Evolutionary conservation across 495 filamentous ascomycete genomes (phyloP).

Genomic region (Astrocystis sublimbata): DNA sequence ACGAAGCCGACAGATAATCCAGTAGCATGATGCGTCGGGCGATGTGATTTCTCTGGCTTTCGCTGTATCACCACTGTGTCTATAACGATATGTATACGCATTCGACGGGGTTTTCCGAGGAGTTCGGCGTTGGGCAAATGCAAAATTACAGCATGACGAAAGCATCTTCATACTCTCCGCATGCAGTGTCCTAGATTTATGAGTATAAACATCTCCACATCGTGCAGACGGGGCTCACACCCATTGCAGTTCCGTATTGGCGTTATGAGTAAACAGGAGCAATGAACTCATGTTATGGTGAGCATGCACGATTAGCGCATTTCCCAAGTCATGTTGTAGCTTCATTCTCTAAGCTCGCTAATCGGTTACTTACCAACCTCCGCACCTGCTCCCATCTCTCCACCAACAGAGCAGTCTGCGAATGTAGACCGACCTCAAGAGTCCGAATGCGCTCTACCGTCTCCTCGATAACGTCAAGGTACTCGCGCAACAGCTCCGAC

Average conservation of each 20-base stretch:
- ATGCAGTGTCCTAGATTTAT: neutral
- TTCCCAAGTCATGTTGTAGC: neutral
- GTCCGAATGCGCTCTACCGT: slow-evolving; percentile 44
- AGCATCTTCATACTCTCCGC: neutral
- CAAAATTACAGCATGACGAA: no score
- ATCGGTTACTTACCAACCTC: slow-evolving; percentile 35
- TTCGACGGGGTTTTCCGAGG: neutral
- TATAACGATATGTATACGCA: neutral
- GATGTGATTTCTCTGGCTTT: neutral
- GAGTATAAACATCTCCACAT: neutral
- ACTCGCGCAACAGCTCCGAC: slow-evolving; percentile 24
- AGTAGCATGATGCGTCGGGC: neutral
- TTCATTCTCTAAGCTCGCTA: slow-evolving; percentile 21
- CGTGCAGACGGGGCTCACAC: neutral
- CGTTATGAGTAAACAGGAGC: neutral
- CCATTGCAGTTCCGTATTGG: neutral
- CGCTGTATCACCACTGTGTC: slow-evolving; percentile 1
- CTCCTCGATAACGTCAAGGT: no score
- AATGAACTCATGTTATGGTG: neutral
- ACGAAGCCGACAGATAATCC: slow-evolving; percentile 12
- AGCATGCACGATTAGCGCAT: neutral
- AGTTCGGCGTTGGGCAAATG: slow-evolving; percentile 1
- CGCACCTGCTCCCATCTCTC: slow-evolving; percentile 57
- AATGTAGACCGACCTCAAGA: slow-evolving; percentile 27
- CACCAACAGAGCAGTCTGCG: slow-evolving; percentile 38